Evolutionary conservation across 2,329 filamentous ascomycete species (phyloP).

Genomic region (Alternaria incomplexa): DNA sequence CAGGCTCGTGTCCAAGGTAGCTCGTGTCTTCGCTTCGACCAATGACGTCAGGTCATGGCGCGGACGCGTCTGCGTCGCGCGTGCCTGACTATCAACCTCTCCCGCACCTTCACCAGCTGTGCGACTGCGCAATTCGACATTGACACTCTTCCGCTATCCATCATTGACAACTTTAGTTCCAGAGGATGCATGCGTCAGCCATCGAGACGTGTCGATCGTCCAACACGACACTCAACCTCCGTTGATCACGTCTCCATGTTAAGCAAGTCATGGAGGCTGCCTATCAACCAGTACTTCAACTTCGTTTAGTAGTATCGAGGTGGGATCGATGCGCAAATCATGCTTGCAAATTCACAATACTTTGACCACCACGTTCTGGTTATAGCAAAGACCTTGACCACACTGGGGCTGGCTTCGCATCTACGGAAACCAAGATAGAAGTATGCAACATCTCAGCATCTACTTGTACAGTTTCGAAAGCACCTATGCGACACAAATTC

Average conservation of each 20-base stretch:
- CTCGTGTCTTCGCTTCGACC: neutral
- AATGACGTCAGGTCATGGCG: neutral
- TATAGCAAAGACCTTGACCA: fast-evolving
- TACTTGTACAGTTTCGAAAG: neutral
- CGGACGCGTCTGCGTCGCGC: neutral
- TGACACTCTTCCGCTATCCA: neutral
- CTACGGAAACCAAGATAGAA: neutral
- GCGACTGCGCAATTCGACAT: neutral
- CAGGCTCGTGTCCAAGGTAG: neutral
- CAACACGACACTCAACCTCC: neutral
- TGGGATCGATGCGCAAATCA: neutral
- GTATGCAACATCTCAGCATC: neutral
- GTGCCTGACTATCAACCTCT: neutral
- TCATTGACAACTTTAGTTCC: fast-evolving
- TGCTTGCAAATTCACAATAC: neutral
- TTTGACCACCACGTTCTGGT: neutral
- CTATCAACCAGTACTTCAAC: neutral
- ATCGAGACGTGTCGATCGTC: neutral
- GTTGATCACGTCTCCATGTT: neutral
- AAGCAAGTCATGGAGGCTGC: neutral
- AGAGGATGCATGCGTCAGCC: neutral
- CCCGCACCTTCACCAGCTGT: neutral
- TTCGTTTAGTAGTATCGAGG: neutral
- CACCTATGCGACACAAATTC: neutral
- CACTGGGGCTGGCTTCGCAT: neutral